phyloP scores from a whole-genome alignment of 1,284 basidiomycete species.

The Cystobasidium sp. region DNA sequence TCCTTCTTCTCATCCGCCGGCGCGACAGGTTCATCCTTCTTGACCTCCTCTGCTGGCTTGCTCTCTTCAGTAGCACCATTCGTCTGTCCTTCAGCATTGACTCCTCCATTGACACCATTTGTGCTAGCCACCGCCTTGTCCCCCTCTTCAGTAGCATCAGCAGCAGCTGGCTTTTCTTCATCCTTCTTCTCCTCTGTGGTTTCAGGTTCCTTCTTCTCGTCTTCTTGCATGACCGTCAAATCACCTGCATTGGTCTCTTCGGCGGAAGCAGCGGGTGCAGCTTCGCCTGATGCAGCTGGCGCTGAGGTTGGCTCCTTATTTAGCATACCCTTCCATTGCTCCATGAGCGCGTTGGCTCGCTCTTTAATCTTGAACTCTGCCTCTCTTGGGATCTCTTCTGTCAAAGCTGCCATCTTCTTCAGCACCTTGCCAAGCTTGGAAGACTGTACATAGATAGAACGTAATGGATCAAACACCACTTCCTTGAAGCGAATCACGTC shows the following conservation, averaged over 20 bases:
- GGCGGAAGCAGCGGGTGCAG: constrained; percentile 25
- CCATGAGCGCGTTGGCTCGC: constrained; percentile 63
- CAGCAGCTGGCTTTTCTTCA: background rate
- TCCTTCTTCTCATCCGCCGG: constrained; percentile 45
- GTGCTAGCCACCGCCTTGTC: constrained; percentile 46
- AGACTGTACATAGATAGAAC: constrained; percentile 62
- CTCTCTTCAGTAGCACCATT: constrained; percentile 41
- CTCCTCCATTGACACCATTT: constrained; percentile 54
- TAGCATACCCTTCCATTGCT: constrained; percentile 54
- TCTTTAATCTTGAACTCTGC: constrained; percentile 83
- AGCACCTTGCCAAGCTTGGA: constrained; percentile 99
- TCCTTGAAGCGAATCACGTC: background rate
- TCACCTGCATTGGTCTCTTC: constrained; percentile 31
- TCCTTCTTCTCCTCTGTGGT: constrained; percentile 7
- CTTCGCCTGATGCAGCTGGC: constrained; percentile 8
- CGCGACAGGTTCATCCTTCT: constrained; percentile 47
- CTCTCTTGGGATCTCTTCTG: constrained; percentile 75
- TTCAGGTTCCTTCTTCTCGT: constrained; percentile 28
- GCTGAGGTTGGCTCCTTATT: constrained; percentile 21
- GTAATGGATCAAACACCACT: background rate
- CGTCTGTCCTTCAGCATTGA: constrained; percentile 68
- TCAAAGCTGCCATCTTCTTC: constrained; percentile 82
- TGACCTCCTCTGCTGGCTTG: constrained; percentile 45
- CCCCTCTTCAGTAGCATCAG: constrained; percentile 15
- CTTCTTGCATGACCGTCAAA: constrained; percentile 32